Evolutionary conservation across 495 filamentous ascomycete genomes (phyloP).

Genomic region (Penicillium turbatum): DNA sequence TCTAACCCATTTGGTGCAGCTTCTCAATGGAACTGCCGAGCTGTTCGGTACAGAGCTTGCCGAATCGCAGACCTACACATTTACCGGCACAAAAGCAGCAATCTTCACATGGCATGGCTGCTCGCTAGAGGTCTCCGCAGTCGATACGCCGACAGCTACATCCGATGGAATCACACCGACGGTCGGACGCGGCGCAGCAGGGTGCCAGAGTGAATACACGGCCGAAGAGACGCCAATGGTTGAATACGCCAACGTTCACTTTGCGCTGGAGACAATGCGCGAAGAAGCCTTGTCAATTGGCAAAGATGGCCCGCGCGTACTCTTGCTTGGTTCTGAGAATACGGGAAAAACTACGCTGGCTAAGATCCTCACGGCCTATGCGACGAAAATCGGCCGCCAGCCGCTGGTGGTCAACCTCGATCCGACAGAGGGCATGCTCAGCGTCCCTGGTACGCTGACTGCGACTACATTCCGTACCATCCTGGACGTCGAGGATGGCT

Average conservation of each 20-base stretch:
- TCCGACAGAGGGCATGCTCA: conserved; percentile 78
- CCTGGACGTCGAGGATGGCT: conserved; percentile 86
- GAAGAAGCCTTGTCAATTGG: conserved; percentile 46
- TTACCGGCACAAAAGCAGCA: conserved; percentile 77
- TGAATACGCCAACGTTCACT: conserved; percentile 81
- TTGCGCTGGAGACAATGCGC: conserved; percentile 68
- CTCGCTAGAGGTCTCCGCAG: conserved; percentile 66
- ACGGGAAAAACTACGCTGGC: conserved; percentile 81
- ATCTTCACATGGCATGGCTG: conserved; percentile 92
- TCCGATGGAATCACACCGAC: conserved; percentile 21
- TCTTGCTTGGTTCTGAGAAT: conserved; percentile 77
- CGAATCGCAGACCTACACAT: conserved; percentile 71
- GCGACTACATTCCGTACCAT: conserved; percentile 78
- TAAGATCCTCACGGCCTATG: conserved; percentile 78
- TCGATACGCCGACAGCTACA: conserved; percentile 28
- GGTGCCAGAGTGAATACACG: conserved; percentile 65
- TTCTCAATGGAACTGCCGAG: conserved; percentile 82
- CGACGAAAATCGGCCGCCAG: conserved; percentile 68
- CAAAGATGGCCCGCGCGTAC: conserved; percentile 69
- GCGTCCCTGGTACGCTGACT: conserved; percentile 78
- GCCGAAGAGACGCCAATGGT: conserved; percentile 84
- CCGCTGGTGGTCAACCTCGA: conserved; percentile 85
- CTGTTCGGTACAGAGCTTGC: conserved; percentile 95
- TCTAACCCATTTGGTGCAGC: conserved; percentile 38
- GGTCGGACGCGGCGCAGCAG: conserved; percentile 41